Evolutionary conservation across 1,284 basidiomycete genomes (phyloP).

Genomic region (Tilletia setariae): DNA sequence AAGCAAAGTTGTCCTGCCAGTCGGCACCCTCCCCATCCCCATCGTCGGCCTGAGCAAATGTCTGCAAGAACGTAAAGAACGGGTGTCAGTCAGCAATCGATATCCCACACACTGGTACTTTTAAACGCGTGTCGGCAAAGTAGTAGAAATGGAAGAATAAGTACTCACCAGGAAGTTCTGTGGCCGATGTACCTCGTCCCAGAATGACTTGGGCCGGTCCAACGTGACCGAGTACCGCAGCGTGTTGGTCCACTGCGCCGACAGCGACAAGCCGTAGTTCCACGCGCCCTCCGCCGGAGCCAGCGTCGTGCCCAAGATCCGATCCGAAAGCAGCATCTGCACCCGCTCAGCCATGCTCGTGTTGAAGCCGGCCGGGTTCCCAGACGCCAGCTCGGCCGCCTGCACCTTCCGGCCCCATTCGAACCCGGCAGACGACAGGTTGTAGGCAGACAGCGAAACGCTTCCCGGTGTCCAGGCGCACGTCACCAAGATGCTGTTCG

Average conservation of each 20-base stretch:
- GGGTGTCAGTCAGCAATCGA: not conserved
- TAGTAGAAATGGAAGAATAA: not conserved
- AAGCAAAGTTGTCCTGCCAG: constrained; percentile 16
- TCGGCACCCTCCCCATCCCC: constrained; percentile 8
- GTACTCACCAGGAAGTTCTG: constrained; percentile 49
- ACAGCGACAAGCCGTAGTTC: constrained; percentile 60
- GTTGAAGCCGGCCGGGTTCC: constrained; percentile 72
- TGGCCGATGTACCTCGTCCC: constrained; percentile 87
- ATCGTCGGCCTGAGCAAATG: constrained; percentile 12
- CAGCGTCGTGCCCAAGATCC: constrained; percentile 51
- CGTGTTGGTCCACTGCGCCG: constrained; percentile 82
- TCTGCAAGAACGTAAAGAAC: not conserved
- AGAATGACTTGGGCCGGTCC: constrained; percentile 88
- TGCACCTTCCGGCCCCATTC: constrained; percentile 92
- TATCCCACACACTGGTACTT: not conserved
- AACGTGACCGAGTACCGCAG: constrained; percentile 81
- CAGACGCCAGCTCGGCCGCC: constrained; percentile 68
- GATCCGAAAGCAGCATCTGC: constrained; percentile 88
- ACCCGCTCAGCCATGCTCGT: constrained; percentile 91
- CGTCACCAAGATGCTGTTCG: constrained; percentile 87
- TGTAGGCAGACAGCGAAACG: constrained; percentile 89
- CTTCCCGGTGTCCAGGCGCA: constrained; percentile 97
- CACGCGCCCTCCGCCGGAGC: constrained; percentile 39
- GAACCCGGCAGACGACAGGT: constrained; percentile 82
- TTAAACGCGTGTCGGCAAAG: too few relatives aligned